These are phyloP conservation scores for Corylus avellana DNA, from an alignment of 306 rosid species.

Conservation along the genomic window DNA sequence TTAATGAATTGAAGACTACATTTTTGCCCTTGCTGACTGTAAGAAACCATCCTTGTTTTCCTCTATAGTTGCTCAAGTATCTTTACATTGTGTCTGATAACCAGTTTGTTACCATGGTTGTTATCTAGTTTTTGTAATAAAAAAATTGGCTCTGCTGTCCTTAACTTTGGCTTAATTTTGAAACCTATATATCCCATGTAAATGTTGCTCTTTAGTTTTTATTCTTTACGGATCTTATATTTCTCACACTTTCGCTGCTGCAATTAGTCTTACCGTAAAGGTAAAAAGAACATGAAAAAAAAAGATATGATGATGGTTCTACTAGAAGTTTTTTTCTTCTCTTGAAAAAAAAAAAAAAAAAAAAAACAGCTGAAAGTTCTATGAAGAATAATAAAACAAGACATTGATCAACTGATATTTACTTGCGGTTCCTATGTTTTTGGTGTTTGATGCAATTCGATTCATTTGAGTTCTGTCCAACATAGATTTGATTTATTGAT, in stretches of 20 bases:
- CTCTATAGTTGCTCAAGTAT: slow-evolving; percentile 22
- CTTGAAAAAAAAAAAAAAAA: too few relatives aligned
- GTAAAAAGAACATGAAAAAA: neutral
- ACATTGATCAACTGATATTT: neutral
- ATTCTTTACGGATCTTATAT: neutral
- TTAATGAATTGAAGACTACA: slow-evolving; percentile 69
- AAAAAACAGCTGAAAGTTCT: neutral
- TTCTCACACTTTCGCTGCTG: neutral
- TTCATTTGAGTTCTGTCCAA: neutral
- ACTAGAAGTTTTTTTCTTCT: neutral
- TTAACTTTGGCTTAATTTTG: neutral
- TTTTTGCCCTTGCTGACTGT: slow-evolving; percentile 86
- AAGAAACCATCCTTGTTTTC: slow-evolving; percentile 39
- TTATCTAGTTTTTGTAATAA: neutral
- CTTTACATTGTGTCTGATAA: slow-evolving; percentile 19
- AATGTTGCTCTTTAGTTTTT: neutral
- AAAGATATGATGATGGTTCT: neutral
- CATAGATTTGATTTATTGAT: neutral
- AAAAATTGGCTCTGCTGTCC: neutral
- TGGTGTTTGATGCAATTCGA: neutral
- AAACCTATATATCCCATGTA: neutral
- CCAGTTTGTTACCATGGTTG: slow-evolving; percentile 14
- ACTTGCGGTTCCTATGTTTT: neutral
- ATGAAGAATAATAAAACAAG: neutral
- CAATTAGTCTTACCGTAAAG: neutral